phyloP scores from a whole-genome alignment of 352 stramenopile species.

The Phytopythium litorale region DNA sequence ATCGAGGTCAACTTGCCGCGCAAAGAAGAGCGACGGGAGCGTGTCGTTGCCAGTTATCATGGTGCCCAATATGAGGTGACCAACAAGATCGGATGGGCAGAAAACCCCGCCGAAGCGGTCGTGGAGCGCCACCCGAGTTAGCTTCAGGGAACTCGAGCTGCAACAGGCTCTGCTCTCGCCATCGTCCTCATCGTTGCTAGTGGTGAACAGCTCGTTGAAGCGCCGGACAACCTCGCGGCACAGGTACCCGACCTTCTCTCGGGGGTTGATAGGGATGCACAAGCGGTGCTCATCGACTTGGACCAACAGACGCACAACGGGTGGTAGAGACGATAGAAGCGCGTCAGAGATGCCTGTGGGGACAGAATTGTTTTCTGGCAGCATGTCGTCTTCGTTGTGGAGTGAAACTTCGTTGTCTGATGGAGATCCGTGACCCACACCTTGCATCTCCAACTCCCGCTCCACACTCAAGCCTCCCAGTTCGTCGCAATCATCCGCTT shows the following conservation, averaged over 20 bases:
- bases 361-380: neutral
- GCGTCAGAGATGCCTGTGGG: conserved; percentile 4
- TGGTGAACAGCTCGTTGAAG: conserved; percentile 55
- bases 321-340: conserved; percentile 24
- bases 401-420: neutral
- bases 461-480: conserved; percentile 1
- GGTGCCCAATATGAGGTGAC: neutral
- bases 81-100: conserved; percentile 26
- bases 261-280: conserved; percentile 51
- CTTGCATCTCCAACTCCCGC: neutral
- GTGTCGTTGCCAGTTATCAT: neutral
- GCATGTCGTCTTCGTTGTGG: neutral
- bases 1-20: neutral
- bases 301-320: conserved; percentile 44
- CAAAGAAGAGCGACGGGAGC: conserved; percentile 2
- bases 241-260: conserved; percentile 35
- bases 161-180: too few relatives aligned
- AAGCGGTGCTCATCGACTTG: conserved; percentile 52
- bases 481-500: conserved; percentile 3
- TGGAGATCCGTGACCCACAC: neutral
- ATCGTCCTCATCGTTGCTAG: conserved; percentile 7
- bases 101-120: conserved; percentile 55
- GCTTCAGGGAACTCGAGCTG: neutral
- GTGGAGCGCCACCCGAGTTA: conserved; percentile 45
- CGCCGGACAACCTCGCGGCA: conserved; percentile 52